Conservation (phyloP, 306 rosid species). For the Acacia crassicarpa region DNA sequence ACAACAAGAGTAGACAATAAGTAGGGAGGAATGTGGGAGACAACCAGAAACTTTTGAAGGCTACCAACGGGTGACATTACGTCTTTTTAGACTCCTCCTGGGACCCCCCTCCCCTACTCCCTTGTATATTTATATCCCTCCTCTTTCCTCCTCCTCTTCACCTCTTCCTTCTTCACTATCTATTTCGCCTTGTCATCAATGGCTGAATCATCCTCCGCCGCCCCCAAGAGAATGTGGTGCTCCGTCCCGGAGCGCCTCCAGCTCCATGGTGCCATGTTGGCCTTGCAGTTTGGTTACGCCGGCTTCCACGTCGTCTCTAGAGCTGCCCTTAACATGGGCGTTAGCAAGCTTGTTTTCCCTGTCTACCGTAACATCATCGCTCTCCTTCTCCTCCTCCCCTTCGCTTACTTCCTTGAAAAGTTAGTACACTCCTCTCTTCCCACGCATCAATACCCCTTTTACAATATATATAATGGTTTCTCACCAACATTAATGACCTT, state of each 20-base stretch:
- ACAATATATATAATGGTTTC: not conserved
- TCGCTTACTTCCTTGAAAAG: slow-evolving; percentile 92
- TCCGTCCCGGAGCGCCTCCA: slow-evolving; percentile 75
- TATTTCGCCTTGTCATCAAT: slow-evolving; percentile 13
- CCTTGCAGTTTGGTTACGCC: slow-evolving; percentile 93
- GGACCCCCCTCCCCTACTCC: slow-evolving; percentile 31
- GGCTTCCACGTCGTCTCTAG: slow-evolving; percentile 96
- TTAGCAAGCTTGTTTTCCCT: slow-evolving; percentile 89
- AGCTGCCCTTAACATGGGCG: slow-evolving; percentile 97
- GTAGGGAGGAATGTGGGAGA: slow-evolving; percentile 71
- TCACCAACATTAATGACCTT: not conserved
- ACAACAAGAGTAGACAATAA: not conserved
- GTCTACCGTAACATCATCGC: slow-evolving; percentile 92
- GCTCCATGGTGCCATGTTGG: slow-evolving; percentile 96
- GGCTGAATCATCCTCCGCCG: slow-evolving; percentile 58
- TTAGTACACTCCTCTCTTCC: slow-evolving; percentile 8
- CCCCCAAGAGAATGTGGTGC: slow-evolving; percentile 69
- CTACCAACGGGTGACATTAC: slow-evolving; percentile 65
- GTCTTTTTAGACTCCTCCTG: slow-evolving; percentile 50
- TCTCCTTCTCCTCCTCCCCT: slow-evolving; percentile 79
- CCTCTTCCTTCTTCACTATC: not conserved
- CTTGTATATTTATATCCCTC: slow-evolving; percentile 46
- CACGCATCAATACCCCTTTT: not conserved
- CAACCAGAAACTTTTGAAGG: slow-evolving; percentile 67
- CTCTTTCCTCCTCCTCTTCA: slow-evolving; percentile 44